Base-by-base conservation (phyloP, 2,329 filamentous ascomycete species). In the Xylaria polymorpha region DNA sequence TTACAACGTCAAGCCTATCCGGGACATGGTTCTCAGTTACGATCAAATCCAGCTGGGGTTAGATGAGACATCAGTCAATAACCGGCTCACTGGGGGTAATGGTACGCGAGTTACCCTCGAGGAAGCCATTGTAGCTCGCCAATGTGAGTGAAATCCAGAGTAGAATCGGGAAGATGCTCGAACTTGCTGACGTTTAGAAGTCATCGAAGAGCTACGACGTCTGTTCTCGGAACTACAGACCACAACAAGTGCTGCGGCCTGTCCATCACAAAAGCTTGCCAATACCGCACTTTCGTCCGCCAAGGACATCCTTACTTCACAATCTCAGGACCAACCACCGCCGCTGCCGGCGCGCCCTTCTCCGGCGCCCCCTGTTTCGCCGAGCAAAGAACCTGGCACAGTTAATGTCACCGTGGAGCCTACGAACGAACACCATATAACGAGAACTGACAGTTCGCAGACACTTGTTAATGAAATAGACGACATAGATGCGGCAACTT, bases 1-100 rank as follows among this genome's bases (percentile, higher is more conserved):
- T 73, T 98, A 97, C 79, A 97, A 94, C 0, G 88, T 98, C 64
- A 91, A 90, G 70, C 90, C 93, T 1, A 85, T 98, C 37, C 89
- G 95, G 59, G 87, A 96, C 5, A 87, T 98, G 72, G 90, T 98
- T 3, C 84, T 97, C 67, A 85, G 93, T 59, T 93, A 93, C 73
- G 89, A 95, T 32, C 80, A 89, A 4, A 88, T 91, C 75, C 88
- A 91, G 72, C 88, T 96, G 76, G 87, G 91, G 3, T 80, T 92
- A 4, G 87, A 86, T 9, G 88, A 90, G 50, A 86, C 89, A 67
- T 86, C 83, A 32, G 83, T 96, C 50, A 83, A 84, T 59, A 82
- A 84, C 35, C 93, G 94, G 72, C 87, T 89, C 41, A 92, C 97
- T 46, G 94, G 93, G n/a, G 91, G 92, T 41, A 85, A 83, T 77